Evolutionary conservation across 2,329 filamentous ascomycete genomes (phyloP), one percentile per base, ranked within the genome.

Genomic region (Diaporthe citrichinensis): DNA sequence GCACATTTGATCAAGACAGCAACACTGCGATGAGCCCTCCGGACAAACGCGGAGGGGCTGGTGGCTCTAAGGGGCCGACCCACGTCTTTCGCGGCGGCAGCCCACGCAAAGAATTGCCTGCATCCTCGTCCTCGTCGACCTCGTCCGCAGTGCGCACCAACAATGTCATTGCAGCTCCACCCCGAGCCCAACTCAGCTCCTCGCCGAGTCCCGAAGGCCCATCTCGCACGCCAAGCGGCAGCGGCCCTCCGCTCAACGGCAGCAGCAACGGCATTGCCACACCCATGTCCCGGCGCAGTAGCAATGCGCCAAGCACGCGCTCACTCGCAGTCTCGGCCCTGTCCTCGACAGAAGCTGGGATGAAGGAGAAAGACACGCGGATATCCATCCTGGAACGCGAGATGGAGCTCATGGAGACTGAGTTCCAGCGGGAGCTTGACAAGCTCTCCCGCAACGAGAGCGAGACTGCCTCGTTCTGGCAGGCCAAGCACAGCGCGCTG

Each of bases 401-500:
- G 80, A 84, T 92, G 74, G 82, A 80, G 20, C 81, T 86, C 44
- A 89, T 90, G 86, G 87, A 90, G 80, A 80, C 81, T 73, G 89
- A 90, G 79, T 91, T 92, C 80, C 82, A 84, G 72, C 85, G 85
- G 49, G 86, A 90, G 79, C 85, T 92, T 25, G 88, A 90, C 80
- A 85, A 84, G 78, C 85, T 91, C 25, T 87, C 86, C 79, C 84
- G 86, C 80, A 86, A 86, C 80, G 90, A 92, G 83, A 87, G 86
- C 82, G 89, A 91, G 81, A 88, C 86, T 68, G 85, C 89, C 4
- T 85, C 86, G 20, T 90, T 89, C 80, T 92, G 90, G 89, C 90
- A 92, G 82, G 81, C 86, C 59, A 90, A 90, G 79, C 87, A 91
- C 82, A 86, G 86, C 74, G 82, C 81, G 44, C 81, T 91, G 59